Evolutionary conservation across 306 rosid species (phyloP).

Genomic region (Pyrus bretschneideri): DNA sequence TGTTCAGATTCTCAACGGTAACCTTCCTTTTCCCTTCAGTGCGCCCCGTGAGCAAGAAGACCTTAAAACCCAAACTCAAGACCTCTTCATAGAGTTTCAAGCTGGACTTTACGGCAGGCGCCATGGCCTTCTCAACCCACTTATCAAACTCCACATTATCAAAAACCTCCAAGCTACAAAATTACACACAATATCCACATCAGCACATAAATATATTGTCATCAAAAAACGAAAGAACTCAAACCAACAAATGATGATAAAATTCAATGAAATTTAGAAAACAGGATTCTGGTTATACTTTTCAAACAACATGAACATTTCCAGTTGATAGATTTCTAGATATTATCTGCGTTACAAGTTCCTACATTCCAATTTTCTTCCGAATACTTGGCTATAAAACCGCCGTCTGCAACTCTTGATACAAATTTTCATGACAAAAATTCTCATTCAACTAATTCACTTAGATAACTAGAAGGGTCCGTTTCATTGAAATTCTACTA

Average conservation of each 20-base stretch:
- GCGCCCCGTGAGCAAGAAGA: conserved; percentile 84
- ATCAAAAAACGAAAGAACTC: neutral
- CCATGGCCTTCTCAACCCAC: conserved; percentile 67
- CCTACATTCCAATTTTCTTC: neutral
- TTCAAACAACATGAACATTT: neutral
- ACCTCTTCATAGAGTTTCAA: conserved; percentile 72
- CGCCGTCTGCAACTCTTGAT: no score
- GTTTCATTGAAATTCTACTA: neutral
- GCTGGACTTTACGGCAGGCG: conserved; percentile 63
- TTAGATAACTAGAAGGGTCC: no score
- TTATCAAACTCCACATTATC: conserved; percentile 47
- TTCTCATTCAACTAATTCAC: neutral
- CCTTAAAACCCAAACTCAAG: conserved; percentile 61
- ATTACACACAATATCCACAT: conserved; percentile 9
- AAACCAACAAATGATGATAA: neutral
- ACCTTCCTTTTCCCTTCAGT: conserved; percentile 49
- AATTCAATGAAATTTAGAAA: neutral
- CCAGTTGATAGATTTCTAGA: neutral
- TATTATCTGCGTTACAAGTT: neutral
- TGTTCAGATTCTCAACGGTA: conserved; percentile 63
- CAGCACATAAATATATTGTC: neutral
- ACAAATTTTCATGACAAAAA: neutral
- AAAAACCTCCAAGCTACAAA: conserved; percentile 56
- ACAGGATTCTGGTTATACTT: neutral
- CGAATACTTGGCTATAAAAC: neutral